These are phyloP conservation scores for Medicago lupulina DNA, from an alignment of 306 rosid genomes.

Conservation along the genomic window DNA sequence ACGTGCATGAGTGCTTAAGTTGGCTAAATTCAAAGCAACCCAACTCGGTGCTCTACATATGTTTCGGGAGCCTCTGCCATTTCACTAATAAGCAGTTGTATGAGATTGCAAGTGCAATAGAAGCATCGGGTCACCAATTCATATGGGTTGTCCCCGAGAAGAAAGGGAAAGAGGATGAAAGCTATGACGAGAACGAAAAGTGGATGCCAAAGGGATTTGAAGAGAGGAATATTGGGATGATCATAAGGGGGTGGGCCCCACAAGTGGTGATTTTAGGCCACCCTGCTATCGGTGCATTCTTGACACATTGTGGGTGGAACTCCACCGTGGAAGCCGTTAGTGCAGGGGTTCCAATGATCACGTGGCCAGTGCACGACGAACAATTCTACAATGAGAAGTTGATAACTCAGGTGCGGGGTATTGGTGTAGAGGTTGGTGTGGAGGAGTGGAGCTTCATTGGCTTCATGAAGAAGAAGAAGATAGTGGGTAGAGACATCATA, in stretches of 20 bases:
- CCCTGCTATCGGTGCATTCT: constrained; percentile 13
- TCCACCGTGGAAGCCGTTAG: constrained; percentile 26
- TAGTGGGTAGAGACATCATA: constrained; percentile 30
- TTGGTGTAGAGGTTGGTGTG: constrained; percentile 52
- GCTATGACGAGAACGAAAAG: constrained; percentile 2
- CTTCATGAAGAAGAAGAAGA: not conserved
- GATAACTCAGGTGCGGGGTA: constrained; percentile 39
- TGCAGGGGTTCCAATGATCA: constrained; percentile 43
- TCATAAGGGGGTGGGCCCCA: constrained; percentile 44
- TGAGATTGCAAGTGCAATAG: constrained; percentile 40
- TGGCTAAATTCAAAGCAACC: constrained; percentile 38
- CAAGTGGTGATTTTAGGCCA: constrained; percentile 27
- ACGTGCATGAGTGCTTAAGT: constrained; percentile 11
- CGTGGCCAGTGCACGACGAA: constrained; percentile 40
- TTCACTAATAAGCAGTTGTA: constrained; percentile 35
- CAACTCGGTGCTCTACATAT: constrained; percentile 38
- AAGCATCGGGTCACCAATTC: constrained; percentile 10
- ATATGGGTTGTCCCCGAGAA: constrained; percentile 44
- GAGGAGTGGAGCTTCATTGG: constrained; percentile 33
- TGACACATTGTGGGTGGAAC: constrained; percentile 45
- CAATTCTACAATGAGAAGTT: constrained; percentile 48
- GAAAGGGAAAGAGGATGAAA: constrained; percentile 26
- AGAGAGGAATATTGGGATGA: constrained; percentile 32
- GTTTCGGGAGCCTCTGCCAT: constrained; percentile 34
- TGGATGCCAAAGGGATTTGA: constrained; percentile 43